Evolutionary conservation across 768 basidiomycete genomes (phyloP), one percentile per base, ranked within the genome.

Genomic region (Mycena haematopus): DNA sequence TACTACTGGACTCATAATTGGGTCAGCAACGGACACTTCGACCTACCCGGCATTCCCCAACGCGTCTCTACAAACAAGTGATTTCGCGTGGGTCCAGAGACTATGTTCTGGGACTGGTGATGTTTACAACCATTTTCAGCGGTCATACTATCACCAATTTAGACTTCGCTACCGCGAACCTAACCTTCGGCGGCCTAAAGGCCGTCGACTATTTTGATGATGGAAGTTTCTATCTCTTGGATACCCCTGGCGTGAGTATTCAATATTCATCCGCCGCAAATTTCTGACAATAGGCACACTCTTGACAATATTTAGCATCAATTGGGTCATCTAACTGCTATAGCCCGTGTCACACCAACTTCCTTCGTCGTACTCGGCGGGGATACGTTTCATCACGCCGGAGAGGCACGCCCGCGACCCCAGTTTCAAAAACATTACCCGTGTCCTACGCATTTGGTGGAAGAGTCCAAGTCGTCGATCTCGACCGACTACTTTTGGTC

Each of bases 211-310:
- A 52, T 42, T 63, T 63, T 31, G 56, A 51, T 10, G 62, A 63
- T 52, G 67, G 64, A 21, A 65, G 64, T 33, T 65, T 68, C 15
- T 68, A 68, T 31, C 55, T 68, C 33, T 38, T 68, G 9, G 42
- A 65, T 46, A 58, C 60, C 6, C 67, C 60, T 27, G 67, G 67
- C 31, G 58, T 64, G n/a, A 35, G 58, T 44, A 6, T 38, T 17
- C 17, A 35, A 54, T 44, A 6, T 38, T 17, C 17, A 38, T 21
- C 17, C 35, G 24, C 22, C 14, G 25, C 33, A 8, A 21, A 17
- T 33, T 4, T 42, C 40, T 36, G 21, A 9, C 19, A 19, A 10
- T 17, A 13, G 6, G 22, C 13, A 42, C 40, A 27, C 38, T 6
- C 13, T 9, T 36, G 13, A 36, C 9, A 36, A 10, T 36, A 36